Percentiles rank a stretch among this genome's conserved stretches.
phyloP scores from a whole-genome alignment of 495 filamentous ascomycete species.

The Neurospora sp. region DNA sequence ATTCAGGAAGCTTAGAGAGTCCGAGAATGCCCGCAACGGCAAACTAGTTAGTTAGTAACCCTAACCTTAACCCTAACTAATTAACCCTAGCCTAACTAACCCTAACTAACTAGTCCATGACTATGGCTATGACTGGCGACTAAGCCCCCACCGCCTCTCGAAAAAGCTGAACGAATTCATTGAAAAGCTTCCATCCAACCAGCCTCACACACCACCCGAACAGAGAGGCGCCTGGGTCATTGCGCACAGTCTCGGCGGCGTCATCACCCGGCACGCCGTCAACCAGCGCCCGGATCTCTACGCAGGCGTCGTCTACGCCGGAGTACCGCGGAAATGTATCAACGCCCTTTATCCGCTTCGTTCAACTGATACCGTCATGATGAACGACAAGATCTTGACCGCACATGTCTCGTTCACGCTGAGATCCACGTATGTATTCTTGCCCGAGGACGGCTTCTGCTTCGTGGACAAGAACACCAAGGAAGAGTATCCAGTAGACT shows the following conservation, averaged over 20 bases:
- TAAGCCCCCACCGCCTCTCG: slow-evolving; percentile 73
- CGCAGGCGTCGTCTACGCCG: slow-evolving; percentile 61
- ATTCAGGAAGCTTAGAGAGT: slow-evolving; percentile 65
- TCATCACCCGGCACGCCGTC: slow-evolving; percentile 83
- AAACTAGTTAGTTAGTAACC: slow-evolving; percentile 19
- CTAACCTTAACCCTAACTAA: no score
- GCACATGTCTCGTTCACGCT: slow-evolving; percentile 41
- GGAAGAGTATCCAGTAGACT: slow-evolving; percentile 74
- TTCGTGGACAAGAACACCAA: slow-evolving; percentile 78
- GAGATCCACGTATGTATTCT: slow-evolving; percentile 33
- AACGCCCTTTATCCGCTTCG: no score
- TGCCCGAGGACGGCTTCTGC: slow-evolving; percentile 81
- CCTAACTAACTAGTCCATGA: no score
- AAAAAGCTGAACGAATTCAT: slow-evolving; percentile 59
- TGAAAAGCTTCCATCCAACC: slow-evolving; percentile 65
- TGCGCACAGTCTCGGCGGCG: slow-evolving; percentile 80
- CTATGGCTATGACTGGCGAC: slow-evolving; percentile 93
- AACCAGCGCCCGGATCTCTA: slow-evolving; percentile 85
- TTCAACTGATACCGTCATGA: slow-evolving; percentile 45
- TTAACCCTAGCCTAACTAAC: no score
- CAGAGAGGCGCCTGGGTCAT: slow-evolving; percentile 69
- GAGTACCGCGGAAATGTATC: no score
- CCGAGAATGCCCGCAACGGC: slow-evolving; percentile 58
- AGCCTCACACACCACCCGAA: slow-evolving; percentile 32
- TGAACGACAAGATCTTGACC: slow-evolving; percentile 84